phyloP scores from a whole-genome alignment of 1,139 yeast species.

The Debaryomyces psychrophilus region DNA sequence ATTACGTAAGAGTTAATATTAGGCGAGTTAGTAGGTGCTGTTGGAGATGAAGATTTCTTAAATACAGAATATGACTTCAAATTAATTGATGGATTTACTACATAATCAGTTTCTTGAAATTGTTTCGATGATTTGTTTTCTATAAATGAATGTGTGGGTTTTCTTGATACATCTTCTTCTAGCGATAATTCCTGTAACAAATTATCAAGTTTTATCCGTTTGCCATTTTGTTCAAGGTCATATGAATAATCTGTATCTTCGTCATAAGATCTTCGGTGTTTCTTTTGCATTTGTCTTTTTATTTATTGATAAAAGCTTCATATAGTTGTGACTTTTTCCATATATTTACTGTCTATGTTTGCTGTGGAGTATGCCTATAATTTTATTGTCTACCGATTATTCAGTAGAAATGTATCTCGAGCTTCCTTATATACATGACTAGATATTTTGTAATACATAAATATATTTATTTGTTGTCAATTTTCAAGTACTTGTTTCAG shows the following conservation, averaged over 20 bases:
- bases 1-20: conserved; percentile 29
- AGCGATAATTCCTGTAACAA: conserved; percentile 23
- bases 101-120: conserved; percentile 5
- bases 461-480: conserved; percentile 2
- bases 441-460: background rate
- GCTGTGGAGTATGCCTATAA: background rate
- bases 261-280: conserved; percentile 20
- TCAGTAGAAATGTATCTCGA: conserved; percentile 19
- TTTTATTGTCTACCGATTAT: conserved; percentile 3
- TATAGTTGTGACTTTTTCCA: background rate
- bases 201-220: conserved; percentile 29
- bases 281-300: conserved; percentile 6
- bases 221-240: conserved; percentile 16
- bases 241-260: conserved; percentile 18
- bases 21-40: conserved; percentile 4
- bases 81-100: conserved; percentile 21
- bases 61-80: conserved; percentile 17
- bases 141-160: conserved; percentile 7
- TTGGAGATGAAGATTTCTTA: conserved; percentile 13
- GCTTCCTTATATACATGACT: conserved; percentile 13
- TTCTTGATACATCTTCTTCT: conserved; percentile 13
- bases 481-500: conserved; percentile 6
- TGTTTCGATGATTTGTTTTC: background rate
- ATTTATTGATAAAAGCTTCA: background rate
- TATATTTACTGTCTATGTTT: background rate